Conservation (phyloP, 768 basidiomycete species). For the Boletus reticuloceps region DNA sequence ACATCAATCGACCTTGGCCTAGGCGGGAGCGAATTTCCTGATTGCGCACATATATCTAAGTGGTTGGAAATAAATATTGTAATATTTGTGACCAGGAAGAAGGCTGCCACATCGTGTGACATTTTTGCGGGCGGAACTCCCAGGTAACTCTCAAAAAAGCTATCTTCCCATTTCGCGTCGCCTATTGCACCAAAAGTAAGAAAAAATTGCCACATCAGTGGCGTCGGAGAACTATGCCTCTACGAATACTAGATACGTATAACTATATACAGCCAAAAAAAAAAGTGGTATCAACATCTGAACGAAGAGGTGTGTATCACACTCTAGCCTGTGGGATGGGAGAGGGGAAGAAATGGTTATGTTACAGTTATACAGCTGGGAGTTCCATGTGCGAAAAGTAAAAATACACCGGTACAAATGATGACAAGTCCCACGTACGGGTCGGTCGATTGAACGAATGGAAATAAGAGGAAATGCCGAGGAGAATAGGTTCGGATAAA, state of each 20-base stretch:
- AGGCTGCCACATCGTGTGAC: constrained; percentile 9
- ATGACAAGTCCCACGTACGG: constrained; percentile 4
- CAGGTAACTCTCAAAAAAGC: constrained; percentile 1
- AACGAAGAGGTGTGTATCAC: constrained; percentile 16
- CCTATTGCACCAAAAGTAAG: neutral
- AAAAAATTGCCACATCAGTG: neutral
- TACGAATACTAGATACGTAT: constrained; percentile 27
- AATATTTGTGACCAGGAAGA: neutral
- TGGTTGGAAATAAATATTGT: neutral
- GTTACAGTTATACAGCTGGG: constrained; percentile 26
- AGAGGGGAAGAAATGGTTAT: neutral
- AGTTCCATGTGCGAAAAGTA: constrained; percentile 15
- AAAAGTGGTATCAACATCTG: constrained; percentile 4
- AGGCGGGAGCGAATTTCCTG: constrained; percentile 5
- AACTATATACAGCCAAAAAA: constrained; percentile 30
- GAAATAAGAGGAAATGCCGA: neutral
- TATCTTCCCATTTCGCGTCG: constrained; percentile 14
- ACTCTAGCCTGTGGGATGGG: neutral
- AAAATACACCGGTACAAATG: constrained; percentile 27
- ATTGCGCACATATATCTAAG: neutral
- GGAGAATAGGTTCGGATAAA: constrained; percentile 3
- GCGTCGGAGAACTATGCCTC: constrained; percentile 6
- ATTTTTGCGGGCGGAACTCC: constrained; percentile 7
- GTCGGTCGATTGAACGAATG: neutral
- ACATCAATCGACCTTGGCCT: neutral